Evolutionary conservation across 768 basidiomycete genomes (phyloP), one percentile per base, ranked within the genome.

Genomic region (Suillus ampliporus): DNA sequence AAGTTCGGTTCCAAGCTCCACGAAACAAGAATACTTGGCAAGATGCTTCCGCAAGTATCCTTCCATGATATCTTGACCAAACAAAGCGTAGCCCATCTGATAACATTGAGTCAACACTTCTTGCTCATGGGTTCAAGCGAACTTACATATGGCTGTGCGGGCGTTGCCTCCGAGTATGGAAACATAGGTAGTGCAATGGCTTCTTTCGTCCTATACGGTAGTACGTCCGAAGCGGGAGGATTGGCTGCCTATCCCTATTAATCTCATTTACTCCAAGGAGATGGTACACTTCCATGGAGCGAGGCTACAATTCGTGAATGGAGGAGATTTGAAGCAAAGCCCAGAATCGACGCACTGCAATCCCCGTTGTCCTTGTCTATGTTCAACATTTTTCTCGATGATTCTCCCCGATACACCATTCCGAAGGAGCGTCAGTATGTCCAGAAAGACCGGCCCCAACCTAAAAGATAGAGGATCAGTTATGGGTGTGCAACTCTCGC

Each of bases 1-100:
- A 10, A 82, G 65, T 60, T 80, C 80, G 10, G 74, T 74, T 1
- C 70, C 73, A 0, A 75, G 61, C 58, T 82, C 81, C 10, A 81
- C 72, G 54, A 26, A 15, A 37, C 28, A 40, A 28, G 4, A 26
- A 34, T 76, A 70, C 57, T 74, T 68, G 5, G 70, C 75, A 34
- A 82, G 68, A 17, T 71, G 71, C 2, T 65, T 65, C 44, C 76
- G 77, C n/a, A 82, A 71, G 35, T 80, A 72, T n/a, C 68, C 71
- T 62, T 81, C 80, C 31, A 65, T 64, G 10, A 53, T 40, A 21
- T 69, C 61, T 63, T 70, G 69, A 13, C 64, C 59, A 23, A 56
- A 52, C 9, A n/a, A 10, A 8, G 23, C 35, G 34, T 43, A 61
- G 21, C 19, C 43, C 9, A 40, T 19, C 40, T 60, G 11, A 21